These are phyloP conservation scores for Amniculicola lignicola DNA, from an alignment of 495 filamentous ascomycete species.

Conservation along the genomic window DNA sequence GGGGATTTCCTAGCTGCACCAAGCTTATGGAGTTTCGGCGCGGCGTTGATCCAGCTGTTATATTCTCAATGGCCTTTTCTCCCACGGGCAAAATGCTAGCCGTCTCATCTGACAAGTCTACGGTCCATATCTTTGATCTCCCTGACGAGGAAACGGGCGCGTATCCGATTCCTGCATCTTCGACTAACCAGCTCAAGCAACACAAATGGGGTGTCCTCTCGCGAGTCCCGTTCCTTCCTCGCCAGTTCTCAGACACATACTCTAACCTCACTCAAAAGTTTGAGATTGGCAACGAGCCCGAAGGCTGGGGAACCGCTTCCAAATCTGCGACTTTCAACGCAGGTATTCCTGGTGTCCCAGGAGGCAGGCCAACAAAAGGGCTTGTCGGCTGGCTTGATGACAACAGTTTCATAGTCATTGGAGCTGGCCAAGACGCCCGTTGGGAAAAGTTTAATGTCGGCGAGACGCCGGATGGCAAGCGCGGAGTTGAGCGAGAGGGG, in stretches of 20 bases:
- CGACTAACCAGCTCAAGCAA: too few relatives aligned
- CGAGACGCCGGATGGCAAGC: slow-evolving; percentile 60
- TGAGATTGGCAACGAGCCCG: slow-evolving; percentile 69
- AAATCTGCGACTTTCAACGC: slow-evolving; percentile 29
- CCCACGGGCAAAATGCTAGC: slow-evolving; percentile 75
- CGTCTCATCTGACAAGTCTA: slow-evolving; percentile 96
- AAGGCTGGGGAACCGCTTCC: slow-evolving; percentile 19
- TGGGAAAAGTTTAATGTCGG: slow-evolving; percentile 80
- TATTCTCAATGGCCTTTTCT: slow-evolving; percentile 84
- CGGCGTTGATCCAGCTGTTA: slow-evolving; percentile 80
- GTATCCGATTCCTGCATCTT: too few relatives aligned
- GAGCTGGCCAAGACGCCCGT: slow-evolving; percentile 73
- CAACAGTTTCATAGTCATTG: slow-evolving; percentile 65
- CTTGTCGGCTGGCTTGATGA: slow-evolving; percentile 73
- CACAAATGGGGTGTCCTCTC: slow-evolving; percentile 76
- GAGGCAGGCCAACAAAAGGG: slow-evolving; percentile 65
- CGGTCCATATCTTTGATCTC: slow-evolving; percentile 87
- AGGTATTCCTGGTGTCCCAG: slow-evolving; percentile 43
- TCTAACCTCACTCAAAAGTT: slow-evolving; percentile 72
- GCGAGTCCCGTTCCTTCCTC: slow-evolving; percentile 73
- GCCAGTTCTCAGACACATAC: slow-evolving; percentile 80
- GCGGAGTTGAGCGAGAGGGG: slow-evolving; percentile 62
- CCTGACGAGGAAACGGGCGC: slow-evolving; percentile 16
- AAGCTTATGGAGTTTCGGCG: slow-evolving; percentile 79
- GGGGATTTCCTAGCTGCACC: slow-evolving; percentile 70